Percentiles rank a stretch among this genome's conserved stretches.
phyloP scores from a whole-genome alignment of 345 rosid genomes.

The Salix brachista region DNA sequence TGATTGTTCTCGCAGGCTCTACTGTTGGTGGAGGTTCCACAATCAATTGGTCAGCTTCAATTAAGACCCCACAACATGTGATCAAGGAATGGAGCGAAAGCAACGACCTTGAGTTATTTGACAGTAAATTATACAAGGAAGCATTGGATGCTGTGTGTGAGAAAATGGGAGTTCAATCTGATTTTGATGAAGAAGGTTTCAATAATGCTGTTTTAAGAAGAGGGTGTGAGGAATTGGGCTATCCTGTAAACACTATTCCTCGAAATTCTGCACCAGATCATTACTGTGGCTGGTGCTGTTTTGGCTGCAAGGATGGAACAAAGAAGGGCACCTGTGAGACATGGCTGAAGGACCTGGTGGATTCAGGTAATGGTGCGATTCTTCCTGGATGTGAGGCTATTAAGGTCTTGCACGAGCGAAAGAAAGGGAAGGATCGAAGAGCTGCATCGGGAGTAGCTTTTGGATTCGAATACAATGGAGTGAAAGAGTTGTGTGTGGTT shows the following conservation, averaged over 20 bases:
- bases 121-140: conserved; percentile 49
- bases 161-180: conserved; percentile 76
- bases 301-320: conserved; percentile 80
- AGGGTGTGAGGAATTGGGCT: conserved; percentile 73
- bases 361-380: conserved; percentile 63
- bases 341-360: conserved; percentile 77
- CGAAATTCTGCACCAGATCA: conserved; percentile 64
- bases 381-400: conserved; percentile 64
- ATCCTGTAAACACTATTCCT: conserved; percentile 49
- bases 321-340: conserved; percentile 74
- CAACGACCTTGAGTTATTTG: conserved; percentile 46
- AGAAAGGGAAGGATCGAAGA: conserved; percentile 24
- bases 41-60: conserved; percentile 81
- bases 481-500: conserved; percentile 40
- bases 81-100: conserved; percentile 56
- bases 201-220: conserved; percentile 61
- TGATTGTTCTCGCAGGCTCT: conserved; percentile 62
- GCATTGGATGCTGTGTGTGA: conserved; percentile 66
- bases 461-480: conserved; percentile 33
- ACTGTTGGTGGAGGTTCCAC: conserved; percentile 89
- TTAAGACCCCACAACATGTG: conserved; percentile 70
- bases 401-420: conserved; percentile 40
- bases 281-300: conserved; percentile 76
- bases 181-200: conserved; percentile 57
- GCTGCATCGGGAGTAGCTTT: conserved; percentile 56